phyloP scores from a whole-genome alignment of 106 monocot genomes.

The Dioscorea alata region DNA sequence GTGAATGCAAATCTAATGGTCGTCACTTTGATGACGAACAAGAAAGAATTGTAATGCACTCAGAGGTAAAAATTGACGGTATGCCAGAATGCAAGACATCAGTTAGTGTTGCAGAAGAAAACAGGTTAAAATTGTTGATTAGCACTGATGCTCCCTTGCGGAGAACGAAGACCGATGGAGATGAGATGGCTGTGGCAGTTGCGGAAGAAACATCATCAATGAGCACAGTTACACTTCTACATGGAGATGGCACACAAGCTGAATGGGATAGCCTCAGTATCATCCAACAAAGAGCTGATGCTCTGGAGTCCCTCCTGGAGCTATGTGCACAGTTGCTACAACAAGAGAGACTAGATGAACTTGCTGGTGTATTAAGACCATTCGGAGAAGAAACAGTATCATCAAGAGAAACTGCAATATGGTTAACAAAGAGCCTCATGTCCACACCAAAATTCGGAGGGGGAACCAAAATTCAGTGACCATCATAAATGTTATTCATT shows the following conservation, averaged over 20 bases:
- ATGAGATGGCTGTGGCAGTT: conserved; percentile 11
- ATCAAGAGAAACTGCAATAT: conserved; percentile 87
- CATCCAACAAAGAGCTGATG: conserved; percentile 69
- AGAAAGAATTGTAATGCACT: not conserved
- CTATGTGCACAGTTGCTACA: conserved; percentile 68
- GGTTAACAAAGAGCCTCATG: conserved; percentile 85
- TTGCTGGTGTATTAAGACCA: conserved; percentile 70
- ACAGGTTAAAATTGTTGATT: not conserved
- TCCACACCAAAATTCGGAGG: conserved; percentile 28
- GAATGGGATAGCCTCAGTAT: conserved; percentile 57
- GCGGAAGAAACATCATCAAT: conserved; percentile 44
- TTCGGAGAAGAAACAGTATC: conserved; percentile 82
- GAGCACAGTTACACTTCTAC: conserved; percentile 30
- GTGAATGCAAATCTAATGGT: not conserved
- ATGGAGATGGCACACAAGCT: conserved; percentile 20
- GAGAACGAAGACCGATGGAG: conserved; percentile 20
- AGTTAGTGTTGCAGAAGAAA: conserved; percentile 3
- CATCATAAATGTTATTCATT: no score
- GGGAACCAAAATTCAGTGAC: conserved; percentile 5
- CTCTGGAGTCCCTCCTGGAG: conserved; percentile 76
- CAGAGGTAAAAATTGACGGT: not conserved
- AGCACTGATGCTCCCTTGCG: not conserved
- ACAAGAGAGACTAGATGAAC: conserved; percentile 82
- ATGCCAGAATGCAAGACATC: not conserved
- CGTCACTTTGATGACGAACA: not conserved